Base-by-base conservation (phyloP, 371 early-diverging fungal genomes). In the Mortierella sp. region DNA sequence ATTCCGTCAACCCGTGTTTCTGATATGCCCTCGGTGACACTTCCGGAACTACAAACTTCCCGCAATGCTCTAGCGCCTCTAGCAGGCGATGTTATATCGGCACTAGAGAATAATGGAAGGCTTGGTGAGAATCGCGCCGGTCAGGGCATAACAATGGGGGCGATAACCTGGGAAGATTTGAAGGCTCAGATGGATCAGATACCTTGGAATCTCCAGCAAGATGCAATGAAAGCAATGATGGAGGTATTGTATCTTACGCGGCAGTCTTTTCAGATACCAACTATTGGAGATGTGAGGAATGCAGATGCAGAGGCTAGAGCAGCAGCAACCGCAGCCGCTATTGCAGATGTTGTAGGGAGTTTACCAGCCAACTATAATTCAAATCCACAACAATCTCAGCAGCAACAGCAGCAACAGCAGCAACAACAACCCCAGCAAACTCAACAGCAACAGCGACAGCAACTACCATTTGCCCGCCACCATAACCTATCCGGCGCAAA, bases 141-240 rank as follows among this genome's bases (percentile, higher is more conserved):
- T 8, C 69, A 68, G 57, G 49, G 62, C 22, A 59, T 63, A 26
- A 26, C 57, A 5, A 45, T 20, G 39, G 28, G 64, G 11, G 60
- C 60, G 8, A 65, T 79, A 20, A 60, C 75, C 5, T 79, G 79
- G 79, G 79, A 79, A 1, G 68, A 79, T 28, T 22, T 79, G 28
- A 79, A 74, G 26, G 49, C 60, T 35, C 68, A 66, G 32, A 52
- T 73, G 71, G 45, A 54, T 20, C 74, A 74, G 18, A 49, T 79
- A 54, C 74, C 73, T n/a, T 79, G 79, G 79, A 52, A 64, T 10
- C 71, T 74, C 24, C 79, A 74, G 22, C 68, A 66, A 26, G 64
- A 67, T 11, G 67, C 70, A 10, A 74, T 79, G 79, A 74, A 70
- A 35, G 66, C 70, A 2, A 45, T 79, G 30, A 70, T 70, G 74